Percentiles rank a stretch among this genome's conserved stretches.
Evolutionary conservation across 805 yeast genomes (phyloP).

Genomic region (Candida sanyiensis): DNA sequence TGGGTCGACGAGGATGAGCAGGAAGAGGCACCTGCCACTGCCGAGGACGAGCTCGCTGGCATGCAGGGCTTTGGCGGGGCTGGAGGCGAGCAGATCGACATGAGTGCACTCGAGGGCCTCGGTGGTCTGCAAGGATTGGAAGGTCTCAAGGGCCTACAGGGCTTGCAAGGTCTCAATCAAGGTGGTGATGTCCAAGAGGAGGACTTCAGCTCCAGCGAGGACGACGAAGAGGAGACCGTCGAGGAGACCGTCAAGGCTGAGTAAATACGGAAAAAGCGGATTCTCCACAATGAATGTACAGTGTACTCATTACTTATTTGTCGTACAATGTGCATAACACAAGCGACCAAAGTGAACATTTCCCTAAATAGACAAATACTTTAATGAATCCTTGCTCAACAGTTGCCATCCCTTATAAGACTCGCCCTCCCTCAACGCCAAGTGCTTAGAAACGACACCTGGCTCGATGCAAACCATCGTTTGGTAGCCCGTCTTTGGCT

Average conservation of each 20-base stretch:
- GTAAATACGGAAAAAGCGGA: no score
- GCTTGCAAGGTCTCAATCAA: conserved; percentile 3
- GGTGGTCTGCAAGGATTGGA: conserved; percentile 13
- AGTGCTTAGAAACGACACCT: conserved; percentile 72
- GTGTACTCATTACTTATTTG: not conserved
- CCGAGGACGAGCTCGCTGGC: conserved; percentile 29
- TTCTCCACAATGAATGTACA: no score
- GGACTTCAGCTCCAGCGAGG: conserved; percentile 29
- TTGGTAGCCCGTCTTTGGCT: conserved; percentile 77
- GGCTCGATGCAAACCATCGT: conserved; percentile 95
- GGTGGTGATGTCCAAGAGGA: conserved; percentile 18
- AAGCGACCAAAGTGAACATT: no score
- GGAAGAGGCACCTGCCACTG: conserved; percentile 33
- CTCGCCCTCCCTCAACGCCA: conserved; percentile 57
- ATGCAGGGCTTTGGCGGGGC: conserved; percentile 33
- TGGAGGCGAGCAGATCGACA: conserved; percentile 25
- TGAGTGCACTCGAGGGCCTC: conserved; percentile 17
- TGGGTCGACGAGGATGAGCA: conserved; percentile 99
- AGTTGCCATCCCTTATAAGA: conserved; percentile 75
- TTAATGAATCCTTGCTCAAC: conserved; percentile 49
- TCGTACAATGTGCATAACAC: no score
- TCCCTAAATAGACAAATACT: conserved; percentile 45
- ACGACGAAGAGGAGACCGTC: conserved; percentile 30
- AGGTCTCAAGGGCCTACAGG: no score
- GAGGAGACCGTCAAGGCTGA: no score